These are phyloP conservation scores for Myrica gale DNA, from an alignment of 306 rosid species.

Conservation along the genomic window DNA sequence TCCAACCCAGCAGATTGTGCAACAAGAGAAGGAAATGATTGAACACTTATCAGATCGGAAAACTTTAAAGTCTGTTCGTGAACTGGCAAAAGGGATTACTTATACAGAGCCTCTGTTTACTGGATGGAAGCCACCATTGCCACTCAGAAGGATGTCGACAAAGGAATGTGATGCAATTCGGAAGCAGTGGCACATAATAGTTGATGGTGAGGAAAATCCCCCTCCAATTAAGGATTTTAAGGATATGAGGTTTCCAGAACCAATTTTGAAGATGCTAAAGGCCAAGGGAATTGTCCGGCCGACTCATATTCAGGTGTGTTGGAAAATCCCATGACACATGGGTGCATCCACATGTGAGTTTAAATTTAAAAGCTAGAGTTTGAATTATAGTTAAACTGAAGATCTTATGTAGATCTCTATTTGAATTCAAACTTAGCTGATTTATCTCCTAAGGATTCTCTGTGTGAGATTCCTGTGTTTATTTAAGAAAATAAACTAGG, in stretches of 20 bases:
- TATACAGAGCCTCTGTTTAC: slow-evolving; percentile 75
- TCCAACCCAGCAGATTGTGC: slow-evolving; percentile 71
- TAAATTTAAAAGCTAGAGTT: no score
- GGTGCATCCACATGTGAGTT: no score
- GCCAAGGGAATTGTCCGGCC: slow-evolving; percentile 91
- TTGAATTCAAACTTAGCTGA: no score
- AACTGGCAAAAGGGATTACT: slow-evolving; percentile 87
- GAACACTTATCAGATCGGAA: slow-evolving; percentile 80
- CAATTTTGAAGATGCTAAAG: slow-evolving; percentile 69
- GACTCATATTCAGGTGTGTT: slow-evolving; percentile 95
- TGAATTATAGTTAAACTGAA: no score
- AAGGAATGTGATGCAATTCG: slow-evolving; percentile 68
- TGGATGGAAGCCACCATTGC: slow-evolving; percentile 92
- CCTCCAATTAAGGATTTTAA: slow-evolving; percentile 86
- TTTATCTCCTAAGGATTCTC: no score
- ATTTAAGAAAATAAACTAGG: no score
- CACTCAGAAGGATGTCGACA: slow-evolving; percentile 60
- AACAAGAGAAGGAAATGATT: slow-evolving; percentile 90
- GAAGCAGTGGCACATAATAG: slow-evolving; percentile 91
- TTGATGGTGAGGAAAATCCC: slow-evolving; percentile 73
- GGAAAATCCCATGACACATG: no score
- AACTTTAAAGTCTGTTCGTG: slow-evolving; percentile 86
- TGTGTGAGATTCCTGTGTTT: no score
- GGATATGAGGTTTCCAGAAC: slow-evolving; percentile 91
- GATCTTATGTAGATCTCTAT: no score